Base-by-base conservation (phyloP, 2,329 filamentous ascomycete species). In the Fonsecaea pedrosoi region DNA sequence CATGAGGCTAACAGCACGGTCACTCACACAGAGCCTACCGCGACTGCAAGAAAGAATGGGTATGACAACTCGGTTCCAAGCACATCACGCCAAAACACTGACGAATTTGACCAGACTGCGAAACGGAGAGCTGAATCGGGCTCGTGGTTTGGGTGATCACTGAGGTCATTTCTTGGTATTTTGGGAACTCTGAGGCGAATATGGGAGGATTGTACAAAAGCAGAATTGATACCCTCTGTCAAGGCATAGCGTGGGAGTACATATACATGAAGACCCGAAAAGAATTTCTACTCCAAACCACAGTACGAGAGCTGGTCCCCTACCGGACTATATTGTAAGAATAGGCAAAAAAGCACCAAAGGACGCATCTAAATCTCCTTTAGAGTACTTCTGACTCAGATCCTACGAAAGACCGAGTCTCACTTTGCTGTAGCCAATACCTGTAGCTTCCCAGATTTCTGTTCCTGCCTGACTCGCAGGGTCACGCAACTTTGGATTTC, bases 11-110 rank as follows among this genome's bases (percentile, higher is more conserved):
- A 62, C 62, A 62, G 40, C 60, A 34, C 21, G 38, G 34, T 37
- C 56, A 34, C 25, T 54, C 54, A 40, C 45, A 64, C 71, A 96
- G 93, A 80, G 93, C 93, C 59, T 98, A 97, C 79, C 88, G 93
- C 66, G 92, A 96, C 70, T 98, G 94, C 81, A 97, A 97, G 79
- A 94, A 96, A 81, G 86, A 89, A 82, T 97, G 94, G 94, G 93
- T 97, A 84, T 74, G 87, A 81, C 57, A 56, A 53, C n/a, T n/a
- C 38, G 32, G 18, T 25, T 6, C 15, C 21, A 32, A 45, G 38
- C 7, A 21, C 38, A 9, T 21, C 10, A 30, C 1, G 21, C 8
- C n/a, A n/a, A 60, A 8, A 56, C 32, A 25, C 59, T 65, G 32
- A 67, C 56, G 45, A n/a, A 25, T 21, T 34, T 9, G 12, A 30